phyloP scores from a whole-genome alignment of 805 yeast genomes.

The Hanseniaspora thailandica region DNA sequence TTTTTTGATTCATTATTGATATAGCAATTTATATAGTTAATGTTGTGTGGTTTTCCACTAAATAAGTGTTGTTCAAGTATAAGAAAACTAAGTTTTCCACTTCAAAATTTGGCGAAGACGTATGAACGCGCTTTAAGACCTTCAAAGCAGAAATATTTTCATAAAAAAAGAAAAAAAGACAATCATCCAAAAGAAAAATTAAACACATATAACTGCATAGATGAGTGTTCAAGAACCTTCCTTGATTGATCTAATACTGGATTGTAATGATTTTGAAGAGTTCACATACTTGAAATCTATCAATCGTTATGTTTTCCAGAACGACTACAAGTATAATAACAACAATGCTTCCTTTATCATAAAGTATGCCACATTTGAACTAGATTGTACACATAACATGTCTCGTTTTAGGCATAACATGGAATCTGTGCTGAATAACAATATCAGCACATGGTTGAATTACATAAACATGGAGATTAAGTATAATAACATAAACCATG shows the following conservation, averaged over 20 bases:
- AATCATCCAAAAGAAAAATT: too few relatives aligned
- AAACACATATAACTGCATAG: too few relatives aligned
- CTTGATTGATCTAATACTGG: slow-evolving; percentile 21
- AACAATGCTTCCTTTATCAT: slow-evolving; percentile 46
- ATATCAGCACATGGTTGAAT: slow-evolving; percentile 75
- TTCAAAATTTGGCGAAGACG: too few relatives aligned
- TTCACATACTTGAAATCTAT: slow-evolving; percentile 60
- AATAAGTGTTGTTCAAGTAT: too few relatives aligned
- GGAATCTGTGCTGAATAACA: slow-evolving; percentile 74
- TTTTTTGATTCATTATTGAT: neutral
- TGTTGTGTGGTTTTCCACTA: too few relatives aligned
- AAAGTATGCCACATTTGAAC: slow-evolving; percentile 80
- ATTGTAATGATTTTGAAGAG: slow-evolving; percentile 68
- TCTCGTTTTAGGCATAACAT: slow-evolving; percentile 73
- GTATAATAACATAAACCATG: slow-evolving; percentile 68
- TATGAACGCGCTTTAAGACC: too few relatives aligned
- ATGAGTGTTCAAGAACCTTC: neutral
- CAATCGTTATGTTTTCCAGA: slow-evolving; percentile 72
- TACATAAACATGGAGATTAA: slow-evolving; percentile 71
- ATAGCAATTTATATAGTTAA: too few relatives aligned
- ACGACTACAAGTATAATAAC: slow-evolving; percentile 65
- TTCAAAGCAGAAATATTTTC: too few relatives aligned
- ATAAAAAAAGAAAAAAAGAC: too few relatives aligned
- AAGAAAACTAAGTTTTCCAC: too few relatives aligned
- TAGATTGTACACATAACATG: slow-evolving; percentile 57